A percentile compares a stretch with the other conserved stretches of the same genome.
phyloP scores from a whole-genome alignment of 192 early-diverging fungal species.

The Fimicolochytrium jonesii region DNA sequence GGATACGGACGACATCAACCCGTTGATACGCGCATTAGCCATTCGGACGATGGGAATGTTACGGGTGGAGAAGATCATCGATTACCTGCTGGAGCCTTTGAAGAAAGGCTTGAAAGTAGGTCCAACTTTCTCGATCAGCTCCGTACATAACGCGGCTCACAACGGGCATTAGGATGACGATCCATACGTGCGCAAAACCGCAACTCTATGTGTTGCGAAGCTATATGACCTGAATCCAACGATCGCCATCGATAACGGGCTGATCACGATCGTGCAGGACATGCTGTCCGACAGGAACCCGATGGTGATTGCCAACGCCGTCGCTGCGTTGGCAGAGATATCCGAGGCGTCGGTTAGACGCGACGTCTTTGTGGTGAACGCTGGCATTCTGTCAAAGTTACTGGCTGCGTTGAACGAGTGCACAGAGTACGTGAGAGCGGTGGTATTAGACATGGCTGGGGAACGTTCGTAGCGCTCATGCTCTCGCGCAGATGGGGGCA shows the following conservation, averaged over 20 bases:
- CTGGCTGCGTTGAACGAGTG: constrained; percentile 95
- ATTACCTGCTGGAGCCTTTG: constrained; percentile 88
- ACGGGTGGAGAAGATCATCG: constrained; percentile 91
- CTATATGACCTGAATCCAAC: constrained; percentile 86
- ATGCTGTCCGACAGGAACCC: constrained; percentile 92
- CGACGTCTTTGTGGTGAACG: constrained; percentile 76
- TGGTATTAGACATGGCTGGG: background rate
- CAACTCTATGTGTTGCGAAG: constrained; percentile 93
- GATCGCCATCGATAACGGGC: constrained; percentile 89
- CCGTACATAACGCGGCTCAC: background rate
- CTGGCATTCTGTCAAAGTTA: constrained; percentile 68
- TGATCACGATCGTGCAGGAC: constrained; percentile 78
- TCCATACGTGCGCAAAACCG: constrained; percentile 97
- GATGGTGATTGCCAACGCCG: constrained; percentile 96
- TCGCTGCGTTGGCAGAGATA: constrained; percentile 89
- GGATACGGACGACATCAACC: constrained; percentile 93
- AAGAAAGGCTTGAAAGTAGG: constrained; percentile 74
- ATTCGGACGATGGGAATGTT: constrained; percentile 98
- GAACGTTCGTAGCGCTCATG: background rate
- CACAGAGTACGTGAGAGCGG: constrained; percentile 63
- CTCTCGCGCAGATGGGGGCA: constrained; percentile 76
- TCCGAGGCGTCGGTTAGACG: constrained; percentile 61
- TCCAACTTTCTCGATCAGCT: background rate
- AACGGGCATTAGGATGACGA: constrained; percentile 76
- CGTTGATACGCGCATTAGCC: constrained; percentile 90